Evolutionary conservation across 768 basidiomycete species (phyloP).

Genomic region (Lentinula edodes): DNA sequence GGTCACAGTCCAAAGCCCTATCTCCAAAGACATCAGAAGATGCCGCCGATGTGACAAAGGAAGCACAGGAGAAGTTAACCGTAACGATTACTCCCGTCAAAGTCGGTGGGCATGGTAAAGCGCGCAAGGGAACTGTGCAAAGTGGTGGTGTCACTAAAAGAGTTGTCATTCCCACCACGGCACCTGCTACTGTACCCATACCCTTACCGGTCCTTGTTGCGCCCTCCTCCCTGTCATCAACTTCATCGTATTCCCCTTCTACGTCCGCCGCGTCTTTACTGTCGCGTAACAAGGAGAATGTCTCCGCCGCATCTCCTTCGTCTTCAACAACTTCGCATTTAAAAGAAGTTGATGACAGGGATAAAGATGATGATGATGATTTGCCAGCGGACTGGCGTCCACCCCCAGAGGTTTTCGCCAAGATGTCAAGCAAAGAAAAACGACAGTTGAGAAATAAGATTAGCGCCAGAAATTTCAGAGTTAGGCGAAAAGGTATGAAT

Average conservation of each 20-base stretch:
- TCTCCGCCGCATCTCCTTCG: conserved; percentile 3
- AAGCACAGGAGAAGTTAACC: conserved; percentile 28
- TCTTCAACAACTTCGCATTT: background rate
- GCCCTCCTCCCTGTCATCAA: conserved; percentile 5
- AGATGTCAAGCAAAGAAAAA: conserved; percentile 94
- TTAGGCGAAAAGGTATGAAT: conserved; percentile 76
- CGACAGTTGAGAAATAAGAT: conserved; percentile 96
- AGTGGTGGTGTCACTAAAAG: conserved; percentile 73
- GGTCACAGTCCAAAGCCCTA: background rate
- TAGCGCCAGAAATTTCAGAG: conserved; percentile 91
- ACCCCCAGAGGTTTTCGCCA: conserved; percentile 89
- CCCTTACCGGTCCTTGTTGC: background rate
- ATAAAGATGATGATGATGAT: conserved; percentile 43
- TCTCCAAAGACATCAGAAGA: background rate
- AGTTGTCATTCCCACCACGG: conserved; percentile 20
- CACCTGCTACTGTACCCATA: conserved; percentile 8
- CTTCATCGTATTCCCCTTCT: background rate
- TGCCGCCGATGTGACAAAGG: conserved; percentile 5
- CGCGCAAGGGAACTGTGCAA: conserved; percentile 62
- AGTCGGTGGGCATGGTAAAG: conserved; percentile 54
- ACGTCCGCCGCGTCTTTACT: background rate
- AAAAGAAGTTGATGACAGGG: conserved; percentile 8
- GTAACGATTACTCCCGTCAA: conserved; percentile 51
- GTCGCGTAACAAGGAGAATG: conserved; percentile 2
- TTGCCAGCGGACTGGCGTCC: conserved; percentile 80